Conservation (phyloP, 2,329 filamentous ascomycete species). For the Aspergillus chevalieri region DNA sequence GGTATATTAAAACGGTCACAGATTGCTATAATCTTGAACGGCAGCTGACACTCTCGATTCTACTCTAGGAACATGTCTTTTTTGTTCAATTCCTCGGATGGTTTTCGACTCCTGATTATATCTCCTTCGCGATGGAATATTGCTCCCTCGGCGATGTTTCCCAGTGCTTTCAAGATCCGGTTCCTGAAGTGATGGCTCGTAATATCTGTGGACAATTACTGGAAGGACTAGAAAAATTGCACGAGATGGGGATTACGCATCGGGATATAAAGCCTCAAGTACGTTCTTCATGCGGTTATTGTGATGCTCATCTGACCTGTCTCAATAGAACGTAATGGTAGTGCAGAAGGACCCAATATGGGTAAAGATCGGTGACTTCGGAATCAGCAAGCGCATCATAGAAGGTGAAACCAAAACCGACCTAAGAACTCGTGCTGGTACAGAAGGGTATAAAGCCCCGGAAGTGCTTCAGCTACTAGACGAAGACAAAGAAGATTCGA, state of each 20-base stretch:
- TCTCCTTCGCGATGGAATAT: conserved; percentile 6
- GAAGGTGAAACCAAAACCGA: neutral
- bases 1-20: neutral
- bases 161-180: neutral
- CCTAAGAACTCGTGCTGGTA: neutral
- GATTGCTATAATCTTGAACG: no score
- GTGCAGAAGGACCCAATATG: conserved; percentile 2
- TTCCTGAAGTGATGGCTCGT: neutral
- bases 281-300: neutral
- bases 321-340: neutral
- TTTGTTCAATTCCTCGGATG: conserved; percentile 6
- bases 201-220: conserved; percentile 1
- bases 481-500: neutral
- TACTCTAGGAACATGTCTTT: conserved; percentile 1
- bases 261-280: conserved; percentile 6
- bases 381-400: conserved; percentile 5
- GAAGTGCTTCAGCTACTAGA: neutral
- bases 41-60: neutral
- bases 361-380: conserved; percentile 8
- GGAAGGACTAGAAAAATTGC: conserved; percentile 3
- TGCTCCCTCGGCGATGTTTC: conserved; percentile 2
- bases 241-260: conserved; percentile 3
- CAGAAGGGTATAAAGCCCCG: conserved; percentile 5
- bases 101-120: conserved; percentile 1
- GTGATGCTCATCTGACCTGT: neutral